Evolutionary conservation across 1,139 yeast genomes (phyloP).

Genomic region (Saccharomyces hybrid): DNA sequence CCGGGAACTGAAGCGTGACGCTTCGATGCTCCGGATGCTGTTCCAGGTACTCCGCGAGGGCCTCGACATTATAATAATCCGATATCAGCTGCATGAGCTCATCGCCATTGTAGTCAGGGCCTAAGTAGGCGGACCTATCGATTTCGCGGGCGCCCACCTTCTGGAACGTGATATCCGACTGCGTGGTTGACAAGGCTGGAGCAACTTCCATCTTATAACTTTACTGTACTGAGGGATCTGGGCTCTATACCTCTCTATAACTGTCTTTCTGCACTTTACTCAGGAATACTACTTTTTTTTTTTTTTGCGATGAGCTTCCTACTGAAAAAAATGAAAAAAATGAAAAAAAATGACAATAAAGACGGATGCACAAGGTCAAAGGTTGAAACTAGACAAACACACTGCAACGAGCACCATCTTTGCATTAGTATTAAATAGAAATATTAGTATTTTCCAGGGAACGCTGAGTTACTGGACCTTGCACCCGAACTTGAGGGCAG

Average conservation of each 20-base stretch:
- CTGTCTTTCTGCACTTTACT: neutral
- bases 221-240: neutral
- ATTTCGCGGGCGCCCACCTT: constrained; percentile 32
- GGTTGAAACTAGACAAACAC: neutral
- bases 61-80: constrained; percentile 47
- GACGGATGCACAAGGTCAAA: neutral
- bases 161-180: constrained; percentile 42
- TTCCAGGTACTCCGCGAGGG: constrained; percentile 37
- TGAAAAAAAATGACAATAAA: neutral
- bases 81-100: constrained; percentile 34
- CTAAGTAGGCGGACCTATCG: constrained; percentile 35
- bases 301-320: neutral
- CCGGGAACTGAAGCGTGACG: constrained; percentile 88
- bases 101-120: constrained; percentile 22
- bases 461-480: neutral
- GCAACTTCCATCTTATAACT: constrained; percentile 31
- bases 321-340: neutral
- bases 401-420: neutral
- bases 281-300: neutral
- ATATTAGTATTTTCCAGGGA: too few relatives aligned
- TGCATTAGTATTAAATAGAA: neutral
- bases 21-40: constrained; percentile 36
- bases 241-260: neutral
- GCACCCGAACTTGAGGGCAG: neutral
- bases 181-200: constrained; percentile 54